Percentiles rank a stretch among this genome's conserved stretches.
Evolutionary conservation across 1,284 basidiomycete genomes (phyloP).

Genomic region (Meira nashicola): DNA sequence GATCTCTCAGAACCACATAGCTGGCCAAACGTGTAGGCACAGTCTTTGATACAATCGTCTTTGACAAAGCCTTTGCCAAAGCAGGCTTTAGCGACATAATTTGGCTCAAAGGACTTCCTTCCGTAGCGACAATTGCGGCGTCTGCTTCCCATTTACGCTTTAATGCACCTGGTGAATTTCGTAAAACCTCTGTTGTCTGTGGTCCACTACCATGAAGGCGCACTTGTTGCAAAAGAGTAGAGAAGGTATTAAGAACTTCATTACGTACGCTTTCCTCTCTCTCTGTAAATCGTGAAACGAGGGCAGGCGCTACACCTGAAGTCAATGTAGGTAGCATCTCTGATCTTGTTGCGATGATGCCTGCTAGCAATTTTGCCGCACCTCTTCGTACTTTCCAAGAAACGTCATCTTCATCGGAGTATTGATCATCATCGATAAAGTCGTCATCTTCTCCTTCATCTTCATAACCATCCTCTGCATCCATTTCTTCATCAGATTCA

Average conservation of each 20-base stretch:
- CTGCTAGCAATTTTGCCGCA: slow-evolving; percentile 80
- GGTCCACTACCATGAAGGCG: slow-evolving; percentile 52
- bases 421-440: slow-evolving; percentile 53
- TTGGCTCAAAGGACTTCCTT: slow-evolving; percentile 38
- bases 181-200: slow-evolving; percentile 65
- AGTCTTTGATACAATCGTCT: slow-evolving; percentile 79
- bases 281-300: slow-evolving; percentile 86
- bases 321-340: slow-evolving; percentile 76
- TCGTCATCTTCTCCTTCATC: slow-evolving; percentile 60
- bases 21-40: slow-evolving; percentile 77
- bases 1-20: slow-evolving; percentile 70
- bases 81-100: slow-evolving; percentile 65
- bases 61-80: slow-evolving; percentile 73
- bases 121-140: slow-evolving; percentile 28
- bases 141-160: slow-evolving; percentile 51
- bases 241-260: slow-evolving; percentile 85
- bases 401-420: slow-evolving; percentile 97
- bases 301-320: slow-evolving; percentile 74
- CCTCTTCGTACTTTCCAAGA: slow-evolving; percentile 95
- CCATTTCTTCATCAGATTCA: slow-evolving; percentile 68
- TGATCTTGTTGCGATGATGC: slow-evolving; percentile 78
- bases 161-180: slow-evolving; percentile 40
- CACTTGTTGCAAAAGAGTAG: slow-evolving; percentile 74
- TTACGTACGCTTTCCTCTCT: slow-evolving; percentile 93
- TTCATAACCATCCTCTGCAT: slow-evolving; percentile 13